These are phyloP conservation scores for Puccinia polysora DNA, from an alignment of 1,284 basidiomycete species.

Conservation along the genomic window DNA sequence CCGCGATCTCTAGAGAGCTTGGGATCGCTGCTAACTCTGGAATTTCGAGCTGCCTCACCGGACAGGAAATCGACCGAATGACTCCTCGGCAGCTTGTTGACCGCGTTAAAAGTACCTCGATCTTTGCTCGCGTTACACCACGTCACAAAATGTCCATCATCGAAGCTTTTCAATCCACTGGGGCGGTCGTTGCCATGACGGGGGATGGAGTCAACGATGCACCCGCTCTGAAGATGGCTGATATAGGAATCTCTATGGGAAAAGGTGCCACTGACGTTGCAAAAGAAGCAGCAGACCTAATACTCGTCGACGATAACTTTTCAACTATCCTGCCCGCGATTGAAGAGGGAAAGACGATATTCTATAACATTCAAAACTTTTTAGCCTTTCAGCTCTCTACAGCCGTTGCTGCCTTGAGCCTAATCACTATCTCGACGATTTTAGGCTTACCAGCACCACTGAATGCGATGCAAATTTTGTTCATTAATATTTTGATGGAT, in stretches of 20 bases:
- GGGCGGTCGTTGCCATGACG: conserved; percentile 92
- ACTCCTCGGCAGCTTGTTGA: conserved; percentile 74
- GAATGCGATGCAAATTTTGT: conserved; percentile 97
- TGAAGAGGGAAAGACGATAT: conserved; percentile 96
- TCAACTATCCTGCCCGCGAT: conserved; percentile 87
- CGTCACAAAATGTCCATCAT: conserved; percentile 97
- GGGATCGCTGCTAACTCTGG: conserved; percentile 64
- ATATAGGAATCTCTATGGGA: conserved; percentile 97
- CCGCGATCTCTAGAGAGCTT: conserved; percentile 81
- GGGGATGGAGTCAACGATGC: conserved; percentile 98
- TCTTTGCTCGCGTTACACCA: conserved; percentile 92
- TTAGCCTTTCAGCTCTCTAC: conserved; percentile 94
- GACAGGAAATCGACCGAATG: conserved; percentile 78
- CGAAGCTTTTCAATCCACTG: conserved; percentile 80
- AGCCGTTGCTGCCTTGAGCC: conserved; percentile 84
- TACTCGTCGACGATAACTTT: conserved; percentile 96
- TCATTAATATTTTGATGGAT: conserved; percentile 98
- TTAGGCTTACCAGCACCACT: conserved; percentile 83
- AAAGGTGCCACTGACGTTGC: conserved; percentile 95
- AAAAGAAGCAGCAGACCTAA: conserved; percentile 94
- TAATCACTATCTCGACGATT: conserved; percentile 88
- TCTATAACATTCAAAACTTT: conserved; percentile 98
- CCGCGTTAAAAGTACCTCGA: conserved; percentile 70
- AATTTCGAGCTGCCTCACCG: conserved; percentile 64
- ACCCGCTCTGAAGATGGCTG: conserved; percentile 92